phyloP scores from a whole-genome alignment of 1,284 basidiomycete genomes.

The Pyrrhoderma lamaoense region DNA sequence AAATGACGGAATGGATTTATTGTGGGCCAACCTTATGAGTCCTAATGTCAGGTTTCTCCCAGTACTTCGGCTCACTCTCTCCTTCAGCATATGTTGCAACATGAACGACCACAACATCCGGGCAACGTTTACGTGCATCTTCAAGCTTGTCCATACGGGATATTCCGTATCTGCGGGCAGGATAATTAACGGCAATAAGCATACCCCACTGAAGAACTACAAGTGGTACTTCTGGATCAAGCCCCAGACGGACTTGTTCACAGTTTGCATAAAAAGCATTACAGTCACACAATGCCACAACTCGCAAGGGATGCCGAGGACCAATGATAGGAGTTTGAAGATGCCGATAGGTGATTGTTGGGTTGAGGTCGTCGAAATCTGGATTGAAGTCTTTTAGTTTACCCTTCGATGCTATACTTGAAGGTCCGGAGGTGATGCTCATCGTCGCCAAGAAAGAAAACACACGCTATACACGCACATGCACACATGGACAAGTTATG shows the following conservation, averaged over 20 bases:
- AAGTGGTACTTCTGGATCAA: constrained; percentile 70
- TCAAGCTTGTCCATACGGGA: constrained; percentile 74
- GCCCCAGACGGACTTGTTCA: constrained; percentile 75
- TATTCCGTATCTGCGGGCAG: constrained; percentile 86
- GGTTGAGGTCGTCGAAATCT: constrained; percentile 53
- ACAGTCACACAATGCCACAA: constrained; percentile 87
- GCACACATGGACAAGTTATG: neutral
- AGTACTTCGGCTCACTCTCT: constrained; percentile 82
- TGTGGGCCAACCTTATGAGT: constrained; percentile 77
- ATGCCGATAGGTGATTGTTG: constrained; percentile 67
- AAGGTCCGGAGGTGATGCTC: constrained; percentile 6
- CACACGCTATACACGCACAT: too few species aligned
- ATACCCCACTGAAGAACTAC: constrained; percentile 92
- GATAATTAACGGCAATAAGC: constrained; percentile 93
- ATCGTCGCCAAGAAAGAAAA: neutral
- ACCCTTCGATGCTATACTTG: constrained; percentile 36
- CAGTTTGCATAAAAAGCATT: constrained; percentile 93
- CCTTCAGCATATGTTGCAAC: constrained; percentile 94
- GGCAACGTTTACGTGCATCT: constrained; percentile 83
- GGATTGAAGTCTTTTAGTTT: constrained; percentile 29
- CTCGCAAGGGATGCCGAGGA: constrained; percentile 61
- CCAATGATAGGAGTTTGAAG: constrained; percentile 56
- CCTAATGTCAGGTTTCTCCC: constrained; percentile 75
- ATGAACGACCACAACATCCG: constrained; percentile 80
- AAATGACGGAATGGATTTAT: neutral